Evolutionary conservation across 768 basidiomycete species (phyloP).

Genomic region (Leccinum longicurvipes): DNA sequence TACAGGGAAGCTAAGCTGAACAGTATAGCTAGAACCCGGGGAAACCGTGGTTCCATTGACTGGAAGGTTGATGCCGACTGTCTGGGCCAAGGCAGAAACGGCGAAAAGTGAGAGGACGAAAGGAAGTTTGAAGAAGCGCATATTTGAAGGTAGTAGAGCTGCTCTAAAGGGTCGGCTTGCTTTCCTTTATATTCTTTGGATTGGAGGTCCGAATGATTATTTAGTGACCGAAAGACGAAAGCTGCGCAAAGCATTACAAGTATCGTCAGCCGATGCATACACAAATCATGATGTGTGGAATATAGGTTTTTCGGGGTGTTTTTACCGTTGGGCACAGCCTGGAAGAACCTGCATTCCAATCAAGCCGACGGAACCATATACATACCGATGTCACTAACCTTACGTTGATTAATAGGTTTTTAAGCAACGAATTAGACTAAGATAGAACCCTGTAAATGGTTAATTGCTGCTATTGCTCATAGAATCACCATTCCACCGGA

Average conservation of each 20-base stretch:
- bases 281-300: neutral
- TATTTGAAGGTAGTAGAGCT: neutral
- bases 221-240: neutral
- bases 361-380: neutral
- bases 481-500: neutral
- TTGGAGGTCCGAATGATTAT: neutral
- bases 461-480: neutral
- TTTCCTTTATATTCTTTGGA: neutral
- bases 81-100: neutral
- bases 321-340: neutral
- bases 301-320: neutral
- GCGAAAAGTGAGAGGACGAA: neutral
- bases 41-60: neutral
- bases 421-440: neutral
- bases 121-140: neutral
- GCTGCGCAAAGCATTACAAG: neutral
- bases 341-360: neutral
- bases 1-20: neutral
- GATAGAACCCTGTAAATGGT: neutral
- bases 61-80: neutral
- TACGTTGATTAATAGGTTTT: neutral
- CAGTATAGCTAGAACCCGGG: neutral
- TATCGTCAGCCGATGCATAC: neutral
- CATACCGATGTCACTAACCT: neutral
- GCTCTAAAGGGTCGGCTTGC: neutral